Evolutionary conservation across 768 basidiomycete species (phyloP), one percentile per base, ranked within the genome.

Genomic region (Pholiota molesta): DNA sequence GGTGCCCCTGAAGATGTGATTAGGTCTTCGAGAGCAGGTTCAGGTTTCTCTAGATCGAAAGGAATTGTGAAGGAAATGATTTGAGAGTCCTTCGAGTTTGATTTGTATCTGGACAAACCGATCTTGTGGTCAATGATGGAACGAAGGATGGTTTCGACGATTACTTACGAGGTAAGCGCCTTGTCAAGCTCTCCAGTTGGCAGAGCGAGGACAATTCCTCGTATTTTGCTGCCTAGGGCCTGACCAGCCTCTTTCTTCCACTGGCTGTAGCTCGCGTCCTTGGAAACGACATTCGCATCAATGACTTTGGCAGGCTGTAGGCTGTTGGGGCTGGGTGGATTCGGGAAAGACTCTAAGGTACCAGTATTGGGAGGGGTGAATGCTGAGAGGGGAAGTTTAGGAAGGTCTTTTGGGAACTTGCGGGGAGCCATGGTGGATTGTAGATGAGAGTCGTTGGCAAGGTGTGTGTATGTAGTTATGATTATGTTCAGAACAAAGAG

Each of bases 331-430:
- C 87, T 89, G 21, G 87, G 85, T 8, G 88, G 84, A 10, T 90
- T 65, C 1, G 87, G 89, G 70, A 92, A 92, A 0, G 77, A 76
- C 49, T 92, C 91, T 19, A 81, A 82, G 0, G 85, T 83, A 56
- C 87, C 86, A 4, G 88, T 80, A 74, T 83, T 89, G 26, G 90
- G 89, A 0, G 90, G 86, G 28, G 80, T 84, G 72, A 94, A 94
- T 0, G 86, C 92, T 11, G 91, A 92, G 26, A 87, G 72, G 0
- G 92, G 91, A 13, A 95, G 85, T 51, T 81, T 83, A 8, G 92
- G 93, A 5, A 87, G 84, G 21, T 83, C 77, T 71, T 86, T 91
- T 29, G 81, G 81, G 26, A 81, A 85, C 71, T 84, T 91, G 68
- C 88, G 86, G 65, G 69, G 66, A 62, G 69, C 65, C 71, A 71